Evolutionary conservation across 2,329 filamentous ascomycete species (phyloP).

Genomic region (Cordyceps cicadae): DNA sequence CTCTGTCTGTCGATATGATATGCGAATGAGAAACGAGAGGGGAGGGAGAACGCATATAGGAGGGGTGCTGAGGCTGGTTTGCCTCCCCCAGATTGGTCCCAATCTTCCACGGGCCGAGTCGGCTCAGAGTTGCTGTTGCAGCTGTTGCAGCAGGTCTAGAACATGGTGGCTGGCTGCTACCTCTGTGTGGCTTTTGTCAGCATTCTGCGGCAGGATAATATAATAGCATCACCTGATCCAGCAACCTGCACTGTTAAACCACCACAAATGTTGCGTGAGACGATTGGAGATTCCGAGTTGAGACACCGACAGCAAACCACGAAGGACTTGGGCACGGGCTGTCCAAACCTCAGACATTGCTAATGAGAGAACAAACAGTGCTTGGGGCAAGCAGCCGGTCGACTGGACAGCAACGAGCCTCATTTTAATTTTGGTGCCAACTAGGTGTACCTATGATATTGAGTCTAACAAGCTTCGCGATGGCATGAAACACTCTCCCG

Average conservation of each 20-base stretch:
- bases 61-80: neutral
- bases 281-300: neutral
- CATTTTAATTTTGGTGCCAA: neutral
- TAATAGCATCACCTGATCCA: neutral
- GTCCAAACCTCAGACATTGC: neutral
- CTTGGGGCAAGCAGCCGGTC: neutral
- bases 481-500: neutral
- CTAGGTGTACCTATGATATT: no score
- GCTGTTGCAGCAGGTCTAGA: constrained; percentile 2
- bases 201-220: neutral
- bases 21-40: neutral
- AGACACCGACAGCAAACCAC: neutral
- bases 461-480: neutral
- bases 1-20: neutral
- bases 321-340: neutral
- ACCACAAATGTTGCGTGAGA: neutral
- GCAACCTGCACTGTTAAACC: neutral
- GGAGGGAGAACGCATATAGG: neutral
- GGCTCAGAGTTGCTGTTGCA: neutral
- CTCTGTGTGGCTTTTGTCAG: constrained; percentile 1
- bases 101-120: neutral
- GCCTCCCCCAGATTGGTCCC: neutral
- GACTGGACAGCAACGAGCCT: neutral
- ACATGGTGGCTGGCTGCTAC: neutral
- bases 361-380: neutral